A percentile compares a stretch with the other conserved stretches of the same genome.
These are phyloP conservation scores for Phialophora macrospora DNA, from an alignment of 2,329 filamentous ascomycete genomes.

Conservation along the genomic window DNA sequence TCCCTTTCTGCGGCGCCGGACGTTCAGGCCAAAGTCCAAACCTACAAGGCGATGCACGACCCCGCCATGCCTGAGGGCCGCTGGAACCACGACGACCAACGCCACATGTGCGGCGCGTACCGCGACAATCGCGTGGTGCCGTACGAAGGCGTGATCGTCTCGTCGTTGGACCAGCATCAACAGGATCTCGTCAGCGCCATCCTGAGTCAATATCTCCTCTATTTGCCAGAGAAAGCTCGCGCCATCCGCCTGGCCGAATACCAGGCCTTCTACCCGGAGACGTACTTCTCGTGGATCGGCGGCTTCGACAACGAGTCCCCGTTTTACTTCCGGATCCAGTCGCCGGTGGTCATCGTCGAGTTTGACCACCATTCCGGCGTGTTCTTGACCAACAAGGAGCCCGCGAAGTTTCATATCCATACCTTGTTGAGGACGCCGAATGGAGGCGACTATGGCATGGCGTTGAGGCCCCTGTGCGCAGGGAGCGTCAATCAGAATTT, in stretches of 20 bases:
- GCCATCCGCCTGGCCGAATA: slow-evolving; percentile 61
- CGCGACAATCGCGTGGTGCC: slow-evolving; percentile 78
- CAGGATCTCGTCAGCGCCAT: slow-evolving; percentile 63
- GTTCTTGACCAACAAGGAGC: slow-evolving; percentile 72
- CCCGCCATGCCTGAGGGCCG: slow-evolving; percentile 66
- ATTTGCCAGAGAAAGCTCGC: slow-evolving; percentile 65
- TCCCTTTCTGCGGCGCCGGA: slow-evolving; percentile 52
- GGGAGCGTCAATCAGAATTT: slow-evolving; percentile 43
- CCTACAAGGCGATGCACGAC: slow-evolving; percentile 66
- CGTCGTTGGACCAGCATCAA: slow-evolving; percentile 55
- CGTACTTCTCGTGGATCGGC: slow-evolving; percentile 81
- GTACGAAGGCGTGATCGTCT: slow-evolving; percentile 69
- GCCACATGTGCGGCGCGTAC: slow-evolving; percentile 77
- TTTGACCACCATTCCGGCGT: slow-evolving; percentile 81
- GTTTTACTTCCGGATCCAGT: slow-evolving; percentile 80
- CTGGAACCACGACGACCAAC: slow-evolving; percentile 82
- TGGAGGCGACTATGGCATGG: slow-evolving; percentile 73
- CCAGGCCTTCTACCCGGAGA: slow-evolving; percentile 66
- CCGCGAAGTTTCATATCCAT: slow-evolving; percentile 77
- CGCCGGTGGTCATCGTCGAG: slow-evolving; percentile 72
- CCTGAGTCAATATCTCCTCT: slow-evolving; percentile 68
- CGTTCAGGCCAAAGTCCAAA: slow-evolving; percentile 58
- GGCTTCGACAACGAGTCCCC: slow-evolving; percentile 67
- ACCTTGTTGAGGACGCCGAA: slow-evolving; percentile 75
- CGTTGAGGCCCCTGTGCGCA: slow-evolving; percentile 49